Evolutionary conservation across 495 filamentous ascomycete genomes (phyloP).

Genomic region (Penicillium odoratum): DNA sequence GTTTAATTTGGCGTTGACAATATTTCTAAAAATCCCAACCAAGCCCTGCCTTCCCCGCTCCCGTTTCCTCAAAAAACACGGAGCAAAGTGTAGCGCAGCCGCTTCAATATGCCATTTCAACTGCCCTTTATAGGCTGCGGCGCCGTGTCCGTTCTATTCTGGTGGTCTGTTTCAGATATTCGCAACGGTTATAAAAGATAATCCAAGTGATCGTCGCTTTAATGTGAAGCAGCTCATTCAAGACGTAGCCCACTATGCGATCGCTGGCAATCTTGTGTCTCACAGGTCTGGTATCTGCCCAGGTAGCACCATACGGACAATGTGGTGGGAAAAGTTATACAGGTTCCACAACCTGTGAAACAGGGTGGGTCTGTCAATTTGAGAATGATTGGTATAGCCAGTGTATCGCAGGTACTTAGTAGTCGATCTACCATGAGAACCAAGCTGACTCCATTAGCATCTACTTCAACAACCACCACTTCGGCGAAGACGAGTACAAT

Average conservation of each 20-base stretch:
- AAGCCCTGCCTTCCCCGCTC: constrained; percentile 8
- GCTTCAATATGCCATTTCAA: neutral
- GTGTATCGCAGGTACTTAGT: constrained; percentile 31
- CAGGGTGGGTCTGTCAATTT: constrained; percentile 33
- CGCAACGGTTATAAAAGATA: neutral
- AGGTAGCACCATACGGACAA: constrained; percentile 34
- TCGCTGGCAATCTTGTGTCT: constrained; percentile 17
- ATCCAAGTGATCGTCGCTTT: neutral
- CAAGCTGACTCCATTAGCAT: neutral
- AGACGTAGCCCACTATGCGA: constrained; percentile 2
- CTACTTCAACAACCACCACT: neutral
- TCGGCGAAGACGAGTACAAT: constrained; percentile 2
- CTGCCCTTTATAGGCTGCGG: constrained; percentile 4
- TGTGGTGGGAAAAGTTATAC: constrained; percentile 35
- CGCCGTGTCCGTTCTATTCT: constrained; percentile 7
- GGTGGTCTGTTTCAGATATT: neutral
- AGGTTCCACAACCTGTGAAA: constrained; percentile 28
- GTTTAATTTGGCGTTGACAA: too few species aligned
- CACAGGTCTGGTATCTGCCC: constrained; percentile 24
- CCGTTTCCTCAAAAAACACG: constrained; percentile 23
- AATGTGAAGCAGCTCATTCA: neutral
- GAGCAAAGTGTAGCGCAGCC: neutral
- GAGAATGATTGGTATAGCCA: constrained; percentile 43
- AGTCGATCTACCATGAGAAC: neutral
- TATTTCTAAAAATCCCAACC: constrained; percentile 1